Base-by-base conservation (phyloP, 1,139 yeast genomes). In the Candida smagusa region DNA sequence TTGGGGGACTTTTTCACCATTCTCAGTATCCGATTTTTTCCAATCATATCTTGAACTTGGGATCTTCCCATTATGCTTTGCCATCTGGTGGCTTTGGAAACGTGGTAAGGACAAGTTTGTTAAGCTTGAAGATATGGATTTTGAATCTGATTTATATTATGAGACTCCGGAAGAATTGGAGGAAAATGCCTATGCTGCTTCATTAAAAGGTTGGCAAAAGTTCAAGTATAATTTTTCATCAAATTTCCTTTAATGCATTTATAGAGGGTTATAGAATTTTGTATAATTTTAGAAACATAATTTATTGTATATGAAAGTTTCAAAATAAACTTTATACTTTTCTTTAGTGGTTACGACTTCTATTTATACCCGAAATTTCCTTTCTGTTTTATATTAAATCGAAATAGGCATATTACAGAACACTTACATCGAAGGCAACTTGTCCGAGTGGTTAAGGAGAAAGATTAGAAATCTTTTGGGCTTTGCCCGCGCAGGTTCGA, bases 1-100 rank as follows among this genome's bases (percentile, higher is more conserved):
- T 4, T 68, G 72, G 86, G 54, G 77, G 4, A 58, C 81, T 2
- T 76, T 80, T 43, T 64, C 75, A 2, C 86, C 86, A 7, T 68
- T 64, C 54, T 52, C 49, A 34, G 58, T 54, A 1, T 42, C 55
- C 9, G 52, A 49, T 28, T 68, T 68, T 46, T 67, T 68, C 53
- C 63, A 64, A 38, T 52, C 59, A 6, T 68, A 68, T 43, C 50
- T 68, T 35, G 74, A 67, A 42, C 54, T 68, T 35, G 63, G 60
- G 3, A 63, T 68, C 6, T 67, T 68, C 56, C 73, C 72, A 22
- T 34, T 54, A 6, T 50, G 62, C 21, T 68, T 64, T 46, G 13
- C 59, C 3, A 40, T 60, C 34, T 68, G 72, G 72, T 76, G 81
- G 75, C 48, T 68, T 32, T 63, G 59, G 38, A 72, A 61, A 44